These are phyloP conservation scores for Dendrocalamus latiflorus DNA, from an alignment of 202 grass and related monocot genomes.

Conservation along the genomic window DNA sequence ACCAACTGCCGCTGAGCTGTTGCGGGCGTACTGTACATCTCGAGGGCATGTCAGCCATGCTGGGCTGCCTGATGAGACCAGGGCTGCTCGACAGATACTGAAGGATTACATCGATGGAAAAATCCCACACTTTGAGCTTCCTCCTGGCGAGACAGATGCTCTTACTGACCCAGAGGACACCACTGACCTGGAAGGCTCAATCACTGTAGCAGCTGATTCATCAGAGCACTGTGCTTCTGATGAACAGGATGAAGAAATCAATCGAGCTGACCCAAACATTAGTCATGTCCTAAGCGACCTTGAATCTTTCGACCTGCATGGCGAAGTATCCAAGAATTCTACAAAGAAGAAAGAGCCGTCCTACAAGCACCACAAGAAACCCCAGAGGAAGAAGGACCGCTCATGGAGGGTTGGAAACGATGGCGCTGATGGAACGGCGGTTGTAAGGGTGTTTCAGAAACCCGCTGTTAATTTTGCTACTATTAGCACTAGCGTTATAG, in stretches of 20 bases:
- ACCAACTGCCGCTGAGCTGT: conserved; percentile 58
- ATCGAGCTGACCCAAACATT: conserved; percentile 35
- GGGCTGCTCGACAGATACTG: too few relatives aligned
- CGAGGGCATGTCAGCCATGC: too few relatives aligned
- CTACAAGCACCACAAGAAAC: conserved; percentile 82
- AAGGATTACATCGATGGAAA: conserved; percentile 95
- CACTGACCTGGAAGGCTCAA: conserved; percentile 6
- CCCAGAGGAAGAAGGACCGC: conserved; percentile 87
- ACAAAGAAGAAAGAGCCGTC: conserved; percentile 55
- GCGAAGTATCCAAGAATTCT: conserved; percentile 28
- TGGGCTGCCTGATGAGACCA: too few relatives aligned
- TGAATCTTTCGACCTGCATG: conserved; percentile 61
- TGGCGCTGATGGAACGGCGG: conserved; percentile 59
- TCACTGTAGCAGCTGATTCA: conserved; percentile 6
- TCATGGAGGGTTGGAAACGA: conserved; percentile 87
- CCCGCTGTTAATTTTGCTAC: conserved; percentile 49
- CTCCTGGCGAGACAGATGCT: conserved; percentile 34
- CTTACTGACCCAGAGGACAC: conserved; percentile 23
- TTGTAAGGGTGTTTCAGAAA: conserved; percentile 75
- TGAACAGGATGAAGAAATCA: conserved; percentile 25
- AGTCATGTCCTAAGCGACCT: conserved; percentile 53
- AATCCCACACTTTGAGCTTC: conserved; percentile 82
- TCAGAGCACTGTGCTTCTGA: conserved; percentile 27
- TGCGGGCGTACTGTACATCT: conserved; percentile 72
- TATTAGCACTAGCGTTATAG: not conserved